Conservation (phyloP, 2,329 filamentous ascomycete genomes). For the Microdochium paspali region DNA sequence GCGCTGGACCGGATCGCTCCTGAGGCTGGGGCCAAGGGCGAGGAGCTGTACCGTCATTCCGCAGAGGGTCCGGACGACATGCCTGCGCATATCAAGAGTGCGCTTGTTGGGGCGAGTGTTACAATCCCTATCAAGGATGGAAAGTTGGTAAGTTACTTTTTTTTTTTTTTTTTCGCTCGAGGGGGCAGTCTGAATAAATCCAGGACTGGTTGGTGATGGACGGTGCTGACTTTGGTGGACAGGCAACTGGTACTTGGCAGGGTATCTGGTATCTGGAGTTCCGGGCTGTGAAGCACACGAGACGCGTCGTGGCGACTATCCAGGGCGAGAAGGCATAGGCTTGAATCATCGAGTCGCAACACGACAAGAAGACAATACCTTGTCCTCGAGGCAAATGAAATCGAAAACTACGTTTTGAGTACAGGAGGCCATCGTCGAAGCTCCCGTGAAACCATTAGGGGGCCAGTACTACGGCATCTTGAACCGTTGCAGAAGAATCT, state of each 20-base stretch:
- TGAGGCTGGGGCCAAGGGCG: slow-evolving; percentile 60
- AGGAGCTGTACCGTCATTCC: slow-evolving; percentile 72
- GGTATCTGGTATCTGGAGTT: slow-evolving; percentile 96
- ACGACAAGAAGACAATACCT: background rate
- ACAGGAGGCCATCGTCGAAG: too few relatives aligned
- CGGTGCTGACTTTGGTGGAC: slow-evolving; percentile 25
- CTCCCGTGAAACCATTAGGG: too few relatives aligned
- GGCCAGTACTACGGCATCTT: too few relatives aligned
- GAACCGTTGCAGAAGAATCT: background rate
- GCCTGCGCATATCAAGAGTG: slow-evolving; percentile 89
- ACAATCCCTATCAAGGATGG: slow-evolving; percentile 88
- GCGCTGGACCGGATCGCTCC: slow-evolving; percentile 85
- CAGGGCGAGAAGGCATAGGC: slow-evolving; percentile 65
- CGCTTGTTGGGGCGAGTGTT: slow-evolving; percentile 79
- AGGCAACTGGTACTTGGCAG: slow-evolving; percentile 60
- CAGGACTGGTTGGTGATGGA: too few relatives aligned
- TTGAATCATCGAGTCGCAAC: background rate
- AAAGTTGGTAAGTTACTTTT: slow-evolving; percentile 53
- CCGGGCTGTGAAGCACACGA: slow-evolving; percentile 61
- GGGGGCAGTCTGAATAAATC: too few relatives aligned
- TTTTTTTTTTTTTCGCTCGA: too few relatives aligned
- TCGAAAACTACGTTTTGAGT: too few relatives aligned
- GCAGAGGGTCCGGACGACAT: slow-evolving; percentile 91
- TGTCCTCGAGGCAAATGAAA: background rate
- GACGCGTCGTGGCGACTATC: slow-evolving; percentile 85